Evolutionary conservation across 208 protist species (phyloP), one percentile per base, ranked within the genome.

Genomic region (Leishmania aethiopica): DNA sequence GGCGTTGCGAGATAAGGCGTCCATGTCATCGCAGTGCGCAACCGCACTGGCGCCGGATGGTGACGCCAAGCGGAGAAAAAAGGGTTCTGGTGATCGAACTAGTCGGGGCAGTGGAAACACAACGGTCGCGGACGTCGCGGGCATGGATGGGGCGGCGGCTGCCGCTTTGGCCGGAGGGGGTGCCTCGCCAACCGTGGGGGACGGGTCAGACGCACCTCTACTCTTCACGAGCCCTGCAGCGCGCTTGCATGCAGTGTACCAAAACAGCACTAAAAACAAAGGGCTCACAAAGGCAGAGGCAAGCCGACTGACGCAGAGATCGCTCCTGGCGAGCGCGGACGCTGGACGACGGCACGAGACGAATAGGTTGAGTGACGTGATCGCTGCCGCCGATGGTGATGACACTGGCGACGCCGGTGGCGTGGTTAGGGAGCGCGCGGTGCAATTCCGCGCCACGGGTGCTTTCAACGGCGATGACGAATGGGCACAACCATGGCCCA

Each of bases 401-500:
- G 62, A 11, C 3, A 45, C 32, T 13, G 55, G 47, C 3, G 77
- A 51, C 3, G 37, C 28, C 19, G 45, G 37, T 40, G 72, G 13
- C 8, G 60, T 6, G 25, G 59, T 37, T 5, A 40, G 45, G 3
- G 62, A 67, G 22, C 77, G 72, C 64, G 79, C 64, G 15, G 64
- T 80, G 53, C 73, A 57, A 25, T 86, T 79, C 5, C 82, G 82
- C 64, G 49, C 72, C 55, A 82, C 82, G 11, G 86, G 86, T 28
- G 86, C 86, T 51, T 90, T 87, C 77, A 75, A 80, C 32, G 79
- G 78, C 37, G 79, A 76, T 2, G 47, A 66, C 19, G 47, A 67
- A 19, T 79, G 67, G 37, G 67, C 70, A 35, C 49, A 37, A 45
- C 55, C 64, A 22, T 37, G 71, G 51, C 28, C 0, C 17, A 19